phyloP scores from a whole-genome alignment of 164 flowering plant species.

The Magnolia kwangsiensis region DNA sequence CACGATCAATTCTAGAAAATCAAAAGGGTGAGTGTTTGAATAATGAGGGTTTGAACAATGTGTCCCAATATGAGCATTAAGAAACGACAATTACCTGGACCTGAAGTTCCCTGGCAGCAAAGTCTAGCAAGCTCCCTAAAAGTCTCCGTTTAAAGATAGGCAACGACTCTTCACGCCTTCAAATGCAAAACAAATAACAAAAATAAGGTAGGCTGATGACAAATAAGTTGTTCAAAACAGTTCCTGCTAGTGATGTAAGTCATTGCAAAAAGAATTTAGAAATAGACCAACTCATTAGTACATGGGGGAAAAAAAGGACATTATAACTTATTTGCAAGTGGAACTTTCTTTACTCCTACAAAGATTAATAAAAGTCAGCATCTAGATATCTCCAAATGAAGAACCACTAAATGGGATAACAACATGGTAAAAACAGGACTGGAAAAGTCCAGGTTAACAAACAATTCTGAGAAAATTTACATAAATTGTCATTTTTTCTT shows the following conservation, averaged over 20 bases:
- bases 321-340: neutral
- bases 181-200: conserved; percentile 9
- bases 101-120: conserved; percentile 92
- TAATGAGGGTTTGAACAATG: neutral
- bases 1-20: neutral
- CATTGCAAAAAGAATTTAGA: neutral
- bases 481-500: no score
- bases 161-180: conserved; percentile 94
- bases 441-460: no score
- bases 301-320: neutral
- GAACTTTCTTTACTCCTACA: neutral
- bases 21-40: neutral
- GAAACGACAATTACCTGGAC: conserved; percentile 66
- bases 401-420: neutral
- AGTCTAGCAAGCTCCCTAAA: conserved; percentile 86
- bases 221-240: neutral
- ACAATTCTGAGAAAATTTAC: no score
- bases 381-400: neutral
- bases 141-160: conserved; percentile 96
- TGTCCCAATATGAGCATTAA: neutral
- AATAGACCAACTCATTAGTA: no score
- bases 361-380: no score
- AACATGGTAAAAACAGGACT: no score
- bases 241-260: neutral
- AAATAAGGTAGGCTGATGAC: neutral